Percentiles rank a stretch among this genome's conserved stretches.
These are phyloP conservation scores for Paralagenidium karlingii DNA, from an alignment of 352 stramenopile genomes.

Conservation along the genomic window DNA sequence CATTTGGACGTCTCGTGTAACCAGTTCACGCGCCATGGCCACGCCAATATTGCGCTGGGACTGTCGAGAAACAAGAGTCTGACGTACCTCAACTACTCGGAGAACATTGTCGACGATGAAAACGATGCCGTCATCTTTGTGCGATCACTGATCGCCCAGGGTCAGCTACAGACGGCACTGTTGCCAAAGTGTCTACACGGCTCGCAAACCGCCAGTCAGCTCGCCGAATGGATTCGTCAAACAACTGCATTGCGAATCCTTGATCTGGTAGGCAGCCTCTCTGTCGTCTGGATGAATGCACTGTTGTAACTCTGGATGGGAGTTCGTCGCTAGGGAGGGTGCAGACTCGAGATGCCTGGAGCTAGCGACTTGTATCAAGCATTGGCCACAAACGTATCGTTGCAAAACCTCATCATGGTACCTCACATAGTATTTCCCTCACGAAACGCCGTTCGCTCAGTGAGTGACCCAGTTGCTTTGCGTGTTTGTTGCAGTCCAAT, in stretches of 20 bases:
- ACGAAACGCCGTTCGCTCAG: too few relatives aligned
- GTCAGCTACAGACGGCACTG: conserved; percentile 23
- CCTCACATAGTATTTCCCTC: conserved; percentile 1
- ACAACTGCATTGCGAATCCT: conserved; percentile 23
- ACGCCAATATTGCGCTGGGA: conserved; percentile 25
- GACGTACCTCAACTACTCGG: conserved; percentile 32
- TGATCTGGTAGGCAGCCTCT: conserved; percentile 45
- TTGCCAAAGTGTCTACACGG: conserved; percentile 47
- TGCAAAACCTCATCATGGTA: conserved; percentile 50
- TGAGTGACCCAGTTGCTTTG: neutral
- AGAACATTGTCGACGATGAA: conserved; percentile 36
- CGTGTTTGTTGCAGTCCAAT: neutral
- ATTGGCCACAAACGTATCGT: conserved; percentile 26
- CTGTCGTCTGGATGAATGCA: too few relatives aligned
- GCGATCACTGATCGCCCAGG: conserved; percentile 15
- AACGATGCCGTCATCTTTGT: conserved; percentile 21
- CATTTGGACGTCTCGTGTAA: conserved; percentile 38
- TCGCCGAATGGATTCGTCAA: conserved; percentile 15
- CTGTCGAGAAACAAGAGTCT: conserved; percentile 32
- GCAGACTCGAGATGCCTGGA: conserved; percentile 34
- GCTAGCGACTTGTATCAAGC: conserved; percentile 46
- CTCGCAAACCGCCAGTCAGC: conserved; percentile 10
- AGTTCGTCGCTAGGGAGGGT: too few relatives aligned
- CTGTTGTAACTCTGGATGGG: too few relatives aligned
- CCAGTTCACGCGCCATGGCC: conserved; percentile 17